Conservation (phyloP, 2,329 filamentous ascomycete genomes). For the Didymella keratinophila region DNA sequence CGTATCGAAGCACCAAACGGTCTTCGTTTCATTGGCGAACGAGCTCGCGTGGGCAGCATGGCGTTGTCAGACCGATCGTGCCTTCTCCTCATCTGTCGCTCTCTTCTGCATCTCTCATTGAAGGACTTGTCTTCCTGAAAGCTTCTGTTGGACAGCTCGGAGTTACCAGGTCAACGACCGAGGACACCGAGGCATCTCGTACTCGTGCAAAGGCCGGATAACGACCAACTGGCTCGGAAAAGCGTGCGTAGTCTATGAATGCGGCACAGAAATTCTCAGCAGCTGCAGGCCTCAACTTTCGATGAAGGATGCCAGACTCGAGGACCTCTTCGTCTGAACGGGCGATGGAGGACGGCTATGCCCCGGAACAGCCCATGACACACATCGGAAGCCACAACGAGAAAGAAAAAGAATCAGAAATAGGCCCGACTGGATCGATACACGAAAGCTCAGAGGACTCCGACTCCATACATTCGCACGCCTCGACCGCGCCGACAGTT, state of each 20-base stretch:
- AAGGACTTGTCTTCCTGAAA: too few species aligned
- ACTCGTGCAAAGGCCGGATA: conserved; percentile 15
- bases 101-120: background rate
- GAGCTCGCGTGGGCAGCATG: conserved; percentile 5
- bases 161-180: conserved; percentile 3
- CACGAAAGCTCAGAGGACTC: conserved; percentile 14
- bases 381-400: conserved; percentile 7
- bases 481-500: conserved; percentile 28
- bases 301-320: conserved; percentile 17
- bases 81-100: background rate
- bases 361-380: conserved; percentile 9
- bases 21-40: conserved; percentile 9
- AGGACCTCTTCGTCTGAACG: conserved; percentile 5
- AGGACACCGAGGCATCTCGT: conserved; percentile 8
- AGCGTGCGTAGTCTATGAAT: background rate
- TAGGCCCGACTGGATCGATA: conserved; percentile 6
- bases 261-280: background rate
- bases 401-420: conserved; percentile 11
- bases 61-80: background rate
- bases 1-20: conserved; percentile 11
- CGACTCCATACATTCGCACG: conserved; percentile 26
- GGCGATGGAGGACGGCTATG: conserved; percentile 14
- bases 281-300: background rate
- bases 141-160: background rate
- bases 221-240: conserved; percentile 13